Base-by-base conservation (phyloP, 1,139 yeast species). In the Suhomyces coccinellae region DNA sequence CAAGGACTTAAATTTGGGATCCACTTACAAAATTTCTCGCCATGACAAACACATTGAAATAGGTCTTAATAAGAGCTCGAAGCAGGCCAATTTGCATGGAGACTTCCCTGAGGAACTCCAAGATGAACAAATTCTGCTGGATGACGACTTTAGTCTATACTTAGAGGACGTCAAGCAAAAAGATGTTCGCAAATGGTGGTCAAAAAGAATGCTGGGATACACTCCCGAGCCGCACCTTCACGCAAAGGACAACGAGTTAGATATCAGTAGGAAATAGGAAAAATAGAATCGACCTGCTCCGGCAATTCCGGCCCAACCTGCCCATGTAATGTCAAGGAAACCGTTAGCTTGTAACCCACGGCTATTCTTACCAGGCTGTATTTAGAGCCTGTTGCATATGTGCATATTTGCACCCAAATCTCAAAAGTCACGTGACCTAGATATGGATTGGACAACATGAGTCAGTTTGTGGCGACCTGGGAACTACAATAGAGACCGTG, bases 1-100 rank as follows among this genome's bases (percentile, higher is more conserved):
- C 41, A 87, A 87, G 58, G 95, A 87, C 55, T 73, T 87, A 47
- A 74, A 76, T 16, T 64, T 72, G 11, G 87, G 87, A 0, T 75
- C 81, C 14, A 57, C 59, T 6, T 79, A 77, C 52, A 60, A 61
- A 22, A 38, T 76, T 15, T 15, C 35, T 17, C 47, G 48, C 12
- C 49, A 50, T 14, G 35, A 52, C 46, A 16, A 31, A 43, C 50
- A 49, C 29, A 41, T 50, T 39, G 47, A 57, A 45, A 36, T 54
- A 10, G 47, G 40, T 15, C 35, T 52, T 50, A 47, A 47, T 39
- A 35, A 53, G 52, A 56, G 65, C 35, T 44, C 46, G n/a, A 64
- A 62, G 41, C 55, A 57, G 28, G 40, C 44, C 13, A 61, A 53
- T 17, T 43, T 57, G 16, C 64, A 59, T 42, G 63, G 63, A 3